Evolutionary conservation across 2,329 filamentous ascomycete genomes (phyloP).

Genomic region (Aspergillus texensis): DNA sequence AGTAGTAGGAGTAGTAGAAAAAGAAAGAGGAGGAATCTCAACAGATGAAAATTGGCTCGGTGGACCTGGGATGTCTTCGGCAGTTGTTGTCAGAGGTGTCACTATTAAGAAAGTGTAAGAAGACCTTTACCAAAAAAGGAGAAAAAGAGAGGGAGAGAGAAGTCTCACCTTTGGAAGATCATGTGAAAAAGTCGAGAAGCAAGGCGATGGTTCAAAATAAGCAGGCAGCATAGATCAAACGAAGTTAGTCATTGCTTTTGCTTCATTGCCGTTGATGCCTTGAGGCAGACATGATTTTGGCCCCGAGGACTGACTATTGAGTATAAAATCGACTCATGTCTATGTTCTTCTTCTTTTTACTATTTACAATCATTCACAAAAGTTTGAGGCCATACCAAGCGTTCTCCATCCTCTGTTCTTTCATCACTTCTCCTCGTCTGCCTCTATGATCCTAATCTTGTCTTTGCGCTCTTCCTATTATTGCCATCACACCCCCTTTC

Average conservation of each 20-base stretch:
- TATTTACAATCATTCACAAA: not conserved
- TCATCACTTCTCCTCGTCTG: not conserved
- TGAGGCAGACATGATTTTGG: slow-evolving; percentile 5
- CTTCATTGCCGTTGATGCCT: not conserved
- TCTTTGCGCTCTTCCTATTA: not conserved
- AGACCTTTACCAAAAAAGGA: not conserved
- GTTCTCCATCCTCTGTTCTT: not conserved
- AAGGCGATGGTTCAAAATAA: not conserved
- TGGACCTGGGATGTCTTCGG: not conserved
- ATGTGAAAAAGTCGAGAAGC: not conserved
- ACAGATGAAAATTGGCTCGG: not conserved
- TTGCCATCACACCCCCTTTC: not conserved
- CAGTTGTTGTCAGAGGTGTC: not conserved
- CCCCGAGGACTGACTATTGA: not conserved
- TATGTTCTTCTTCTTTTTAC: not conserved
- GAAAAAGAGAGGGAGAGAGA: not conserved
- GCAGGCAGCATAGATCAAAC: slow-evolving; percentile 4
- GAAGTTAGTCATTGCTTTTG: not conserved
- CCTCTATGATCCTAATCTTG: not conserved
- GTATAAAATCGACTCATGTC: not conserved
- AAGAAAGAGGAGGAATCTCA: not conserved
- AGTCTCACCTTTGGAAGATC: not conserved
- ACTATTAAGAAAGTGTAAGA: not conserved
- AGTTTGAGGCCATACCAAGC: not conserved
- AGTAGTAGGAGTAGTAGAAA: too few species aligned